Conservation (phyloP, 2,329 filamentous ascomycete genomes). For the Nemania bipapillata region DNA sequence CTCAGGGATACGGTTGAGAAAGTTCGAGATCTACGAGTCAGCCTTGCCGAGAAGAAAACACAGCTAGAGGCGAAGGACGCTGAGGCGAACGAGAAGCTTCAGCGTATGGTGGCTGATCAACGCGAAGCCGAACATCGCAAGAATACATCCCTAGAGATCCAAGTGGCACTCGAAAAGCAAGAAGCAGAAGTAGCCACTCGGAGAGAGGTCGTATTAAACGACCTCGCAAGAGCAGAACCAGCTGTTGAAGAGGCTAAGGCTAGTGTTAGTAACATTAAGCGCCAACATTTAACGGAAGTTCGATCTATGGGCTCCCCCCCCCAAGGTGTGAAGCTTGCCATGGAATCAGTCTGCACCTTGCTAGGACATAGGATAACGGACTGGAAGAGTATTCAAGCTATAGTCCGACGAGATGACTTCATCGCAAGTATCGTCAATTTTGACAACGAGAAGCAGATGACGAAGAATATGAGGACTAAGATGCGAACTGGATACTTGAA, state of each 20-base stretch:
- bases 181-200: constrained; percentile 86
- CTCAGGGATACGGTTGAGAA: constrained; percentile 96
- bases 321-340: constrained; percentile 85
- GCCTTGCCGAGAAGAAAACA: constrained; percentile 91
- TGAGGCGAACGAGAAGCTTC: constrained; percentile 96
- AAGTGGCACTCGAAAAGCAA: constrained; percentile 86
- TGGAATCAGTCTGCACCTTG: constrained; percentile 96
- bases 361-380: constrained; percentile 88
- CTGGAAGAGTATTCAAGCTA: constrained; percentile 90
- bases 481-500: constrained; percentile 94
- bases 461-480: constrained; percentile 78
- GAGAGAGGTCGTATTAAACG: constrained; percentile 83
- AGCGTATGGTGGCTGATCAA: constrained; percentile 96
- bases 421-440: constrained; percentile 98
- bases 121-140: constrained; percentile 93
- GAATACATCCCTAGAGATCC: constrained; percentile 86
- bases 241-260: constrained; percentile 92
- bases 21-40: constrained; percentile 88
- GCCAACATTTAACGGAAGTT: constrained; percentile 95
- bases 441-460: constrained; percentile 96
- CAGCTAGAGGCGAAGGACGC: constrained; percentile 93
- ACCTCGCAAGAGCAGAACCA: constrained; percentile 90
- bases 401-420: constrained; percentile 93
- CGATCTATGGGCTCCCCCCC: constrained; percentile 96
- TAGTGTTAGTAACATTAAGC: constrained; percentile 98